Evolutionary conservation across 1,284 basidiomycete genomes (phyloP).

Genomic region (Ganoderma lucidum): DNA sequence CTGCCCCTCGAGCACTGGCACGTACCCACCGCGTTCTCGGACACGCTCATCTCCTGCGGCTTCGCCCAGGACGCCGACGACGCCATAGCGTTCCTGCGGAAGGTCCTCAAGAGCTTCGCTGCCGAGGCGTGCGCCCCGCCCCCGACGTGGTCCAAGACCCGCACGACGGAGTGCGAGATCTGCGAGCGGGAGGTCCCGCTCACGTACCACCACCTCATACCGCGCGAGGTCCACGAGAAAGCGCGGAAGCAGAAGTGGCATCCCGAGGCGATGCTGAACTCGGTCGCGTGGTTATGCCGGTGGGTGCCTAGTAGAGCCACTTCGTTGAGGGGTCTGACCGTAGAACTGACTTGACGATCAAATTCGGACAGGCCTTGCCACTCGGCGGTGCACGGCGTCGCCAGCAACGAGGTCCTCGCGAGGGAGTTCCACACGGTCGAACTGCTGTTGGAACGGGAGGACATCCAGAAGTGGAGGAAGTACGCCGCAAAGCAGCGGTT

Average conservation of each 20-base stretch:
- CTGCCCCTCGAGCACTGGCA: constrained; percentile 44
- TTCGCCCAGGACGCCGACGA: constrained; percentile 46
- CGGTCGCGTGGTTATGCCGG: constrained; percentile 68
- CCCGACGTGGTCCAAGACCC: constrained; percentile 58
- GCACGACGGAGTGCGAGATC: constrained; percentile 61
- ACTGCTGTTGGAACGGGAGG: constrained; percentile 56
- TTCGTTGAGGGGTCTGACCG: no score
- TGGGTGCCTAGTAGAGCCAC: constrained; percentile 34
- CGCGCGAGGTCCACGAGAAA: constrained; percentile 58
- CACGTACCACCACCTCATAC: constrained; percentile 68
- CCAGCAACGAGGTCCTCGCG: constrained; percentile 59
- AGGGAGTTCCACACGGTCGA: constrained; percentile 57
- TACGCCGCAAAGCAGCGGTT: constrained; percentile 62
- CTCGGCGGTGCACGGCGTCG: constrained; percentile 57
- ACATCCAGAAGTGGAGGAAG: constrained; percentile 60
- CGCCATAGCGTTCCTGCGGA: constrained; percentile 48
- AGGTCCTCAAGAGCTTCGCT: constrained; percentile 51
- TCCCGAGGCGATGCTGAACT: constrained; percentile 55
- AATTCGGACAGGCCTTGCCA: constrained; percentile 53
- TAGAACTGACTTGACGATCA: not conserved
- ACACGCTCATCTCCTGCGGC: constrained; percentile 58
- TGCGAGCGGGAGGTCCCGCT: constrained; percentile 60
- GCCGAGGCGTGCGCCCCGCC: constrained; percentile 51
- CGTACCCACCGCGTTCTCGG: constrained; percentile 46
- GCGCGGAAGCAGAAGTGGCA: constrained; percentile 64